These are phyloP conservation scores for Vachellia collinsii DNA, from an alignment of 306 rosid genomes.

Conservation along the genomic window DNA sequence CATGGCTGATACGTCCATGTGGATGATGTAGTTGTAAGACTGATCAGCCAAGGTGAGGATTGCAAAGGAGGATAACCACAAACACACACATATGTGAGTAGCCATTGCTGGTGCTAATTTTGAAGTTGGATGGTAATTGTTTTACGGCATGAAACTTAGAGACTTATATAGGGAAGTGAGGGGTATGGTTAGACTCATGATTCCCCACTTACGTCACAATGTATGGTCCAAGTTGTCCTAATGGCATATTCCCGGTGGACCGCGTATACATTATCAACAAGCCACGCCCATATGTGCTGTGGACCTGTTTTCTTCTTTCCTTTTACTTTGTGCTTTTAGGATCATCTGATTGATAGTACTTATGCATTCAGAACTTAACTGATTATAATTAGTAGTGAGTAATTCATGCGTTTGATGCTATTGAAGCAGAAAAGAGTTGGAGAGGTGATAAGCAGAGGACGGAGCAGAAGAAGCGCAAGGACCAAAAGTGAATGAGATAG, in stretches of 20 bases:
- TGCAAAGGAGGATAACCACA: slow-evolving; percentile 26
- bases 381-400: neutral
- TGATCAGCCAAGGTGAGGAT: slow-evolving; percentile 39
- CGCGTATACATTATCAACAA: neutral
- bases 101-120: slow-evolving; percentile 20
- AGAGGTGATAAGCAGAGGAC: neutral
- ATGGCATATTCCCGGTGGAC: neutral
- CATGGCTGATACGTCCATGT: slow-evolving; percentile 77
- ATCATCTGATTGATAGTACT: neutral
- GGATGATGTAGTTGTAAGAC: slow-evolving; percentile 60
- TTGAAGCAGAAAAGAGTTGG: neutral
- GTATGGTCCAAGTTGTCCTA: neutral
- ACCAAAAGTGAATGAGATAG: neutral
- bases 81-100: neutral
- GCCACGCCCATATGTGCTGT: neutral
- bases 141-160: neutral
- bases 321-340: neutral
- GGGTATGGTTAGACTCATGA: neutral
- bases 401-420: neutral
- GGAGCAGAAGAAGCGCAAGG: neutral
- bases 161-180: neutral
- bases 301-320: neutral
- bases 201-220: neutral
- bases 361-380: neutral
- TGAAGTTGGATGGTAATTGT: neutral